Base-by-base conservation (phyloP, 2,329 filamentous ascomycete genomes). In the Pleomassaria siparia region DNA sequence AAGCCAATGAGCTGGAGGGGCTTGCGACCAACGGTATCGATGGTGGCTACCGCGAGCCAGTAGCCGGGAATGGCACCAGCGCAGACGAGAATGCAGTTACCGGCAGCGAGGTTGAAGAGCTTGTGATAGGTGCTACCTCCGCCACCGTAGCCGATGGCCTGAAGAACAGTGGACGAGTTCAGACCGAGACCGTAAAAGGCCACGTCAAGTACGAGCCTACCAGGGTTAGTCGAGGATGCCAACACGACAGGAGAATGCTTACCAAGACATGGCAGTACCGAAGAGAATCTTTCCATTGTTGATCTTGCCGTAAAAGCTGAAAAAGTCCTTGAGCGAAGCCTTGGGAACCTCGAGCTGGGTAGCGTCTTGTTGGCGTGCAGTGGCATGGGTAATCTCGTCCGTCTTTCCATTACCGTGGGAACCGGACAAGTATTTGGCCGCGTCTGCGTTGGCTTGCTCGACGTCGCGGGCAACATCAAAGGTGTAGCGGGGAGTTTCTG, bases 51-150 rank as follows among this genome's bases (percentile, higher is more conserved):
- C 1, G 65, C 63, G 15, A 70, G 80, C 88, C 87, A 91, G 77
- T 91, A 91, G 16, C 88, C 88, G 0, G 88, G 88, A 22, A 91
- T 88, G 43, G 88, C 85, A 52, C 88, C 88, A 11, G 88, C 88
- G 46, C 87, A 82, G 58, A 91, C 83, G 44, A 91, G 80, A 60
- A 91, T 89, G 60, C 90, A 73, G 73, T 91, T 91, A 28, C 88
- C 88, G 32, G 90, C 80, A 46, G 88, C 86, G 12, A 86, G 87
- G 71, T 88, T 88, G 76, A 84, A 85, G 50, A 90, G 77, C 64
- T 77, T 79, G 55, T 88, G 69, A 74, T 91, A 91, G 16, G 88
- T 81, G 51, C 77, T 83, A 2, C 81, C 80, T 21, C 75, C 75
- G 15, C 81, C 82, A 72, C 83, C 66, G 43, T 70, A 92, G 36